phyloP scores from a whole-genome alignment of 2,329 filamentous ascomycete species.

The Apiospora saccharicola region DNA sequence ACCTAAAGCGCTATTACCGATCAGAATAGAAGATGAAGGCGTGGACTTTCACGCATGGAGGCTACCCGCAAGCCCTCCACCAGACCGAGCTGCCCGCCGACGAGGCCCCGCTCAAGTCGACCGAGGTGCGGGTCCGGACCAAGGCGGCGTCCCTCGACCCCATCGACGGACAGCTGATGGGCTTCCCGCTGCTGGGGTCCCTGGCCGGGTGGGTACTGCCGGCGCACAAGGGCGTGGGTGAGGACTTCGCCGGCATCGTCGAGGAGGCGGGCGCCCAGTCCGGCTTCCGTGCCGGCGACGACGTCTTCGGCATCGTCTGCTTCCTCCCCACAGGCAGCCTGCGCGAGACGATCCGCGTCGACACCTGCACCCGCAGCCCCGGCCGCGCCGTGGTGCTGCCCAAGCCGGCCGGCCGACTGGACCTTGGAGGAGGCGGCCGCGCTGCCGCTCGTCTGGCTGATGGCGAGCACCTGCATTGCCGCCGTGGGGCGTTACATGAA shows the following conservation, averaged over 20 bases:
- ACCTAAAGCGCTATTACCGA: too few relatives aligned
- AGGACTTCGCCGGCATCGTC: constrained; percentile 31
- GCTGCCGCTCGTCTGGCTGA: constrained; percentile 32
- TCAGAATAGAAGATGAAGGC: constrained; percentile 19
- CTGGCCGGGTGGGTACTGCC: constrained; percentile 22
- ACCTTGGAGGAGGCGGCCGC: constrained; percentile 30
- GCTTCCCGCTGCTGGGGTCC: constrained; percentile 26
- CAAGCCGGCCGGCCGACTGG: constrained; percentile 30
- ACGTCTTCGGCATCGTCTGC: constrained; percentile 29
- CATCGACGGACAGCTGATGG: constrained; percentile 34
- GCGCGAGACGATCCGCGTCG: constrained; percentile 27
- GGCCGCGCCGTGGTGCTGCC: constrained; percentile 27
- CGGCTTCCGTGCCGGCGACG: constrained; percentile 28
- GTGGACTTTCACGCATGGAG: constrained; percentile 23
- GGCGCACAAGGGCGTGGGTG: constrained; percentile 28
- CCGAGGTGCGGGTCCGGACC: constrained; percentile 28
- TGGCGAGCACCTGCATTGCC: constrained; percentile 30
- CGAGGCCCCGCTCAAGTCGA: not conserved
- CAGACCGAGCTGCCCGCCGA: not conserved
- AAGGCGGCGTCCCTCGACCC: constrained; percentile 32
- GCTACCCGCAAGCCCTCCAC: constrained; percentile 17
- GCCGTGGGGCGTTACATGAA: constrained; percentile 25
- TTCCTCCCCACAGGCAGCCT: constrained; percentile 28
- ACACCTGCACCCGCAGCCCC: constrained; percentile 24
- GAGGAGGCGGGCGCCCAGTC: constrained; percentile 28